Base-by-base conservation (phyloP, 768 basidiomycete species). In the Mycena amicta region DNA sequence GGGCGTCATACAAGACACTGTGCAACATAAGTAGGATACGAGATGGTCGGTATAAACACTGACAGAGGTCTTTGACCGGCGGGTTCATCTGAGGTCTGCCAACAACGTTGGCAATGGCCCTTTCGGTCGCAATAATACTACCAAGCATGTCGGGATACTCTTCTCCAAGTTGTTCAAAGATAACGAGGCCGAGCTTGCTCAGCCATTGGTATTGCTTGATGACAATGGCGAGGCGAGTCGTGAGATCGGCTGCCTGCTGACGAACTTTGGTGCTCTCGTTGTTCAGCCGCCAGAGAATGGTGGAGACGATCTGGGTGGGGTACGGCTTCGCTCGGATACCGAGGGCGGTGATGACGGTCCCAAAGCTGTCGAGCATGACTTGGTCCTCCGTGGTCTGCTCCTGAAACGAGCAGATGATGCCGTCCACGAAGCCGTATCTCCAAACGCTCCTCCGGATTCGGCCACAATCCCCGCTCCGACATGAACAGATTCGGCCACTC, bases 61-160 rank as follows among this genome's bases (percentile, higher is more conserved):
- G 73, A 97, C 95, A 72, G 57, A 99, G 87, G 83, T 99, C 97
- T 74, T 99, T 99, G 25, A 99, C 95, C 0, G 97, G 97, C 15
- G 97, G 97, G 71, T 97, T 98, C 97, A 99, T 99, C 73, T 98
- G 94, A 8, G 97, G 97, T 97, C 98, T 99, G 75, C 97, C 97
- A 62, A 99, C 97, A 50, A 98, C 97, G 67, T 98, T 98, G 63
- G 97, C 97, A 68, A 99, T 98, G 49, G 97, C 97, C 63, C 94
- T 95, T 68, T 95, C 93, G 43, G 97, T 97, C 49, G 96, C 95
- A 73, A 98, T 99, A 74, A 99, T 96, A 78, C 96, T 98, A 71
- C 97, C 97, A 30, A 99, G 84, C 1, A 97, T 98, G 73, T 99
- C 97, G 16, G 97, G 97, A 68, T 98, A 99, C 77, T 99, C 97